Evolutionary conservation across 192 early-diverging fungal genomes (phyloP).

Genomic region (Coemansia sp.): DNA sequence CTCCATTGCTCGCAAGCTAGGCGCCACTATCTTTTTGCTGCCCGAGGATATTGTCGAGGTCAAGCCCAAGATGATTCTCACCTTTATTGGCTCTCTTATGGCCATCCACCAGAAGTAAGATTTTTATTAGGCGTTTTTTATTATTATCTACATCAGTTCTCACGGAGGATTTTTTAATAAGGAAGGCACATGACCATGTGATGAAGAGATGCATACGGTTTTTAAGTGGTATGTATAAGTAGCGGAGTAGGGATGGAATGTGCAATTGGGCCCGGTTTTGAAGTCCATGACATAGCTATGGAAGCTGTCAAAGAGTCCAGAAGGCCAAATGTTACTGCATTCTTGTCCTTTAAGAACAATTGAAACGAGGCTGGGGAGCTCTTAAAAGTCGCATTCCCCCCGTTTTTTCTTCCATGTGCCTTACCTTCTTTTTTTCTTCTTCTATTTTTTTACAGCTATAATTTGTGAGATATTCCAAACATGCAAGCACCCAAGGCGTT

Average conservation of each 20-base stretch:
- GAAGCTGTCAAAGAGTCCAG: too few species aligned
- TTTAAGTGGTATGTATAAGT: too few species aligned
- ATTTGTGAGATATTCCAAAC: background rate
- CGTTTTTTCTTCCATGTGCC: background rate
- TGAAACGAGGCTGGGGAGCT: too few species aligned
- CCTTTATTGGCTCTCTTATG: constrained; percentile 94
- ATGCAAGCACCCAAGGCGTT: constrained; percentile 27
- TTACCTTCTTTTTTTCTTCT: background rate
- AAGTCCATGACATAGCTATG: too few species aligned
- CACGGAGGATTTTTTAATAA: too few species aligned
- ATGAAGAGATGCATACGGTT: too few species aligned
- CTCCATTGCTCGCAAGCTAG: constrained; percentile 97
- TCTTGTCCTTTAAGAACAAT: constrained; percentile 1
- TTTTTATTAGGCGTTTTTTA: constrained; percentile 4
- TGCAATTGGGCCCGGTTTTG: too few species aligned
- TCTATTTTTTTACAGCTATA: background rate
- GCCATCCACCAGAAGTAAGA: constrained; percentile 54
- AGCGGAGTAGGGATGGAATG: too few species aligned
- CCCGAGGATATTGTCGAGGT: constrained; percentile 99
- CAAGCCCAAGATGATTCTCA: constrained; percentile 94
- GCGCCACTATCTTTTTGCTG: constrained; percentile 96
- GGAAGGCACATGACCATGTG: too few species aligned
- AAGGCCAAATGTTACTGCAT: too few species aligned
- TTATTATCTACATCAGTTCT: constrained; percentile 1
- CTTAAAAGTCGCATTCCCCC: too few species aligned